A percentile compares a stretch with the other conserved stretches of the same genome.
Conservation (phyloP, 805 yeast species). For the Candida rishiriensis region DNA sequence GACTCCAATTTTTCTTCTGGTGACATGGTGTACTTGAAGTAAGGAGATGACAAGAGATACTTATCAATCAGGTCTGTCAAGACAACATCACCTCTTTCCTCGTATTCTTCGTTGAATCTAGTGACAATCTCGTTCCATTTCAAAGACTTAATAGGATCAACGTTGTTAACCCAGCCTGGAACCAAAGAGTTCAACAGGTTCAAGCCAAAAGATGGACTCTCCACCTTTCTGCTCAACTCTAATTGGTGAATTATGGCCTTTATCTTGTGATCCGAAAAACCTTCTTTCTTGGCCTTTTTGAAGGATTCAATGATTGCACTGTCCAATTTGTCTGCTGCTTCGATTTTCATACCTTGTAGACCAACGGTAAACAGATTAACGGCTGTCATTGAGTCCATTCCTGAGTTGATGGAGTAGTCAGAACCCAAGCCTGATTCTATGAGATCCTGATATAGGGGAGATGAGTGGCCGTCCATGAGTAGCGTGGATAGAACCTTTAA, state of each 20-base stretch:
- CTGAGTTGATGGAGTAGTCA: slow-evolving; percentile 84
- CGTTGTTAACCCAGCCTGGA: slow-evolving; percentile 82
- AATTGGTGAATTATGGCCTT: slow-evolving; percentile 85
- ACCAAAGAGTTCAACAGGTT: slow-evolving; percentile 65
- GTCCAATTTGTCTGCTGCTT: slow-evolving; percentile 45
- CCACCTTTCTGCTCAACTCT: slow-evolving; percentile 79
- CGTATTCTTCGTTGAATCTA: slow-evolving; percentile 60
- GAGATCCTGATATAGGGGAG: slow-evolving; percentile 81
- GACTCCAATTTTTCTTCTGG: slow-evolving; percentile 60
- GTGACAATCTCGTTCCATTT: slow-evolving; percentile 58
- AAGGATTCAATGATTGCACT: slow-evolving; percentile 44
- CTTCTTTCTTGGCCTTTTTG: slow-evolving; percentile 34
- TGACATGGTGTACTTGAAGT: slow-evolving; percentile 69
- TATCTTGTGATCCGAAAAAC: slow-evolving; percentile 57
- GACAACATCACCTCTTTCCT: slow-evolving; percentile 45
- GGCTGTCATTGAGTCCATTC: slow-evolving; percentile 78
- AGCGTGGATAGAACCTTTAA: slow-evolving; percentile 67
- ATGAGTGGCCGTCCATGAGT: slow-evolving; percentile 85
- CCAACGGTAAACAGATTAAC: slow-evolving; percentile 80
- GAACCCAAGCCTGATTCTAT: slow-evolving; percentile 82
- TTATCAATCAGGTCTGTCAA: slow-evolving; percentile 57
- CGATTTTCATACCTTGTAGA: slow-evolving; percentile 62
- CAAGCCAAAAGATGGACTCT: slow-evolving; percentile 87
- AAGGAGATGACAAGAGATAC: slow-evolving; percentile 49
- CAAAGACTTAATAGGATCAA: slow-evolving; percentile 68